Base-by-base conservation (phyloP, 2,329 filamentous ascomycete species). In the Paraphoma chrysanthemicola region DNA sequence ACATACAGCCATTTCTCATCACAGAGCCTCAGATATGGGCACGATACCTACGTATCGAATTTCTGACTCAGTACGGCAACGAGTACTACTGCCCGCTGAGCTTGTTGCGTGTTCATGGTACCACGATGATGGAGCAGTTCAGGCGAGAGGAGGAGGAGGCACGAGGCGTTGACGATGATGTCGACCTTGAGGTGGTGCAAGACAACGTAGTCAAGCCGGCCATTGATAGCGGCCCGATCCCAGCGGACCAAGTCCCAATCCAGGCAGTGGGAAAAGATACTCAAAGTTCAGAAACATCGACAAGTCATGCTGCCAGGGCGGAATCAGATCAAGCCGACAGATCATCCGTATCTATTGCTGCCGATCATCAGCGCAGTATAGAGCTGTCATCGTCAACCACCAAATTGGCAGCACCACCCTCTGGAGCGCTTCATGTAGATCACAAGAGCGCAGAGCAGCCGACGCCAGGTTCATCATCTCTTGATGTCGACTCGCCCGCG, bases 51-150 rank as follows among this genome's bases (percentile, higher is more conserved):
- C 88, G 92, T 23, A 88, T 99, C 56, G 95, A 99, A 72, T 95
- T 98, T 62, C 76, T 98, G 47, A 92, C 88, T 4, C 94, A 99
- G 74, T 99, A 94, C 74, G 95, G 95, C 8, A 96, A 93, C 67
- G 95, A 99, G 74, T 99, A 91, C 74, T 99, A 97, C 74, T 99
- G 95, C 70, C 95, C 95, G 0, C 81, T 99, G 14, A 97, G 94
- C 57, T 79, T 99, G 16, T 82, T 99, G 51, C 87, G 95, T 52
- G 90, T 99, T 5, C 95, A 99, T 77, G 95, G 95, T 6, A 97
- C 88, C 17, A 90, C 94, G 0, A 95, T 97, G 81, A 90, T 99
- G 88, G 87, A 98, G 68, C 93, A 99, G 73, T 93, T 94, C 54
- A 92, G 91, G 80, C 92, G 94, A 72, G 91, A 96, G 53, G 89